phyloP scores from a whole-genome alignment of 2,329 filamentous ascomycete species.

The Aspergillus sp. region DNA sequence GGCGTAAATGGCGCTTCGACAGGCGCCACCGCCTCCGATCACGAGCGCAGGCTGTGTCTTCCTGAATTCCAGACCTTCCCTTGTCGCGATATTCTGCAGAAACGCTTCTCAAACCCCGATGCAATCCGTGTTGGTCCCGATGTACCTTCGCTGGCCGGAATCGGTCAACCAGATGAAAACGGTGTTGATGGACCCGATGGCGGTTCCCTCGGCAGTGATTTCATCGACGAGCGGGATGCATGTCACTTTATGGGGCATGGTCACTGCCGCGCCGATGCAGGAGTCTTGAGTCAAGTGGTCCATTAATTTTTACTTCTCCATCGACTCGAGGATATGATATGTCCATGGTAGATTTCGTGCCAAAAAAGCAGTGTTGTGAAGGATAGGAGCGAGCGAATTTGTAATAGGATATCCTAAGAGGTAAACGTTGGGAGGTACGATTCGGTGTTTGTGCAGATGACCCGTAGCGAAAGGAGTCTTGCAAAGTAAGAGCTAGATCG shows the following conservation, averaged over 20 bases:
- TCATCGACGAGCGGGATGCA: constrained; percentile 64
- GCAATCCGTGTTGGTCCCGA: constrained; percentile 71
- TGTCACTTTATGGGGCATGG: constrained; percentile 73
- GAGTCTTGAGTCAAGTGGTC: background rate
- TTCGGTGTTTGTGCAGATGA: too few species aligned
- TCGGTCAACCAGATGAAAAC: constrained; percentile 40
- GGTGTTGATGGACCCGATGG: constrained; percentile 15
- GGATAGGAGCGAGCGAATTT: too few species aligned
- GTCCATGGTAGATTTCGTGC: too few species aligned
- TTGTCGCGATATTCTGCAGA: constrained; percentile 3
- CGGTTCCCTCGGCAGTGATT: constrained; percentile 52
- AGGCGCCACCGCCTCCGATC: constrained; percentile 15
- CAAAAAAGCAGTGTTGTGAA: too few species aligned
- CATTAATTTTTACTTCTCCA: too few species aligned
- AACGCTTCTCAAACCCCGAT: constrained; percentile 58
- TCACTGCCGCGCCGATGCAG: constrained; percentile 56
- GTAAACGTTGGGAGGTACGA: too few species aligned
- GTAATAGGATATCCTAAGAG: too few species aligned
- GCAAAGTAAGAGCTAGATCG: too few species aligned
- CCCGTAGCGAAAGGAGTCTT: too few species aligned
- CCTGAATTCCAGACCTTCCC: background rate
- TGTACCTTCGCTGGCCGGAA: constrained; percentile 25
- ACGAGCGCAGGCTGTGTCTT: constrained; percentile 10
- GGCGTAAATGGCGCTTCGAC: constrained; percentile 15
- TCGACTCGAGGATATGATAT: too few species aligned